Percentiles rank a stretch among this genome's conserved stretches.
Conservation (phyloP, 2,329 filamentous ascomycete genomes). For the Fusarium camptoceras region DNA sequence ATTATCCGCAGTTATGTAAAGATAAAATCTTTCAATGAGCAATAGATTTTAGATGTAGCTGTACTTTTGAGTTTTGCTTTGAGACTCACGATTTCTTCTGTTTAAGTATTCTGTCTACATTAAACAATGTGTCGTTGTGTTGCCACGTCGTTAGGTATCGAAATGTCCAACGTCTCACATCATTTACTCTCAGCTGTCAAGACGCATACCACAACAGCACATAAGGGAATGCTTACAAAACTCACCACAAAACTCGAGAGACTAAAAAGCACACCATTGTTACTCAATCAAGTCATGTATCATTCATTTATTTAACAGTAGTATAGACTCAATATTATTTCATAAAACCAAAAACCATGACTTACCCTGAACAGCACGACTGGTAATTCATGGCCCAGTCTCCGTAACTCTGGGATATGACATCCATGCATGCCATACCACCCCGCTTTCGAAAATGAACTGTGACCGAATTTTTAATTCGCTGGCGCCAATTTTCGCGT, state of each 20-base stretch:
- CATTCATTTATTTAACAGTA: neutral
- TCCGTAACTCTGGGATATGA: neutral
- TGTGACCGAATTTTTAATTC: slow-evolving; percentile 37
- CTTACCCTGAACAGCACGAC: slow-evolving; percentile 1
- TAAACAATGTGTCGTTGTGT: neutral
- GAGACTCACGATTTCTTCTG: neutral
- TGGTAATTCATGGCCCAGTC: neutral
- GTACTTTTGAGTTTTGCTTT: neutral
- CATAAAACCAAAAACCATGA: neutral
- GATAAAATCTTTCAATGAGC: neutral
- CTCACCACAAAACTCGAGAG: neutral
- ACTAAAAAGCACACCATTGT: neutral
- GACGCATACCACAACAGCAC: neutral
- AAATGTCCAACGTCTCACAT: neutral
- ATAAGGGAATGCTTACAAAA: neutral
- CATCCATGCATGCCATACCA: neutral
- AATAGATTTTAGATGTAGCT: neutral
- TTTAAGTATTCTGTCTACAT: neutral
- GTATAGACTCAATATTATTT: neutral
- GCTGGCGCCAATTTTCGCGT: slow-evolving; percentile 33
- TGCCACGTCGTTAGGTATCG: neutral
- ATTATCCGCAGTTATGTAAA: neutral
- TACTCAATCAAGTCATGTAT: neutral
- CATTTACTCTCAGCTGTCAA: neutral
- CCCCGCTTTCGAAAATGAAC: slow-evolving; percentile 32